Evolutionary conservation across 495 filamentous ascomycete species (phyloP), one percentile per base, ranked within the genome.

Genomic region (Friedmanniomyces simplex): DNA sequence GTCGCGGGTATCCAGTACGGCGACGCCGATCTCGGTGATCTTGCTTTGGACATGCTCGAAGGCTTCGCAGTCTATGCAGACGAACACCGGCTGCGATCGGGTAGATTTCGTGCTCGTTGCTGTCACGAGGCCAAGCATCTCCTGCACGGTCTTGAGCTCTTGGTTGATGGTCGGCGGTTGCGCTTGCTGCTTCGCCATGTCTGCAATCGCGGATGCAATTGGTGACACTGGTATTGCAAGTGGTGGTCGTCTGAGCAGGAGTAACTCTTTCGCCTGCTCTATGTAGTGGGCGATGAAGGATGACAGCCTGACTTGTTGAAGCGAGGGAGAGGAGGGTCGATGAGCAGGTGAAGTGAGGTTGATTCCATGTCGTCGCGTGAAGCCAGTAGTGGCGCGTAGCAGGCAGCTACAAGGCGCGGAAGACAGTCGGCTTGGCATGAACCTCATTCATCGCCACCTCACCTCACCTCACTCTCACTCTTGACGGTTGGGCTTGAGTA

Each of bases 271-370:
- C 39, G 39, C 39, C 3, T 43, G 14, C 14, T 43, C 39, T 43
- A 43, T 16, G 39, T 6, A 16, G 14, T 13, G 39, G 14, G 14
- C 18, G 39, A 43, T 5, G 14, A 43, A 20, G 4, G 39, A 43
- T 13, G 39, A 43, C 5, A 2, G 39, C 18, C 39, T 3, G 14
- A 5, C 3, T 43, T 43, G 39, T 16, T 43, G 39, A 16, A 13
- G 88, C 5, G 72, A n/a, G 3, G 39, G 39, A 43, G 13, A 16
- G 4, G 18, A 43, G 39, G 13, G 5, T 16, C 18, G 18, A 43
- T 43, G 39, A 3, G 14, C 14, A 6, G 13, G 39, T 43, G 5
- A 13, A 3, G 14, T 43, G 14, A 5, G 39, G 39, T 43, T 43
- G 39, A 32, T 32, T 3, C 28, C 28, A 4, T 32, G 28, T 32